phyloP scores from a whole-genome alignment of 768 basidiomycete species.

The Lactifluus echinatus region DNA sequence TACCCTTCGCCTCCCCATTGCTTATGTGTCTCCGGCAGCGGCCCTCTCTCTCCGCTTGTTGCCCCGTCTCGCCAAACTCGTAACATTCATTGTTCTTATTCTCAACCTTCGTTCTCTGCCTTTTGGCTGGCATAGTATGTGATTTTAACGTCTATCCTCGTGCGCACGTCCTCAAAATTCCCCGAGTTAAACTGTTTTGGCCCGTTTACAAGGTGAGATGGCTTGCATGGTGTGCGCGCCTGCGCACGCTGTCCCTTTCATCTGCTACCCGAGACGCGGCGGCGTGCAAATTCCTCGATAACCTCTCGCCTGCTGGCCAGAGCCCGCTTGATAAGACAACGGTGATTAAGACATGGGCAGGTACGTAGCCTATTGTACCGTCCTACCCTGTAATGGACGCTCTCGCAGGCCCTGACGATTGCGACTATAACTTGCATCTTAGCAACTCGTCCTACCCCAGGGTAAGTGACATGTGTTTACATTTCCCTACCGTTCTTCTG shows the following conservation, averaged over 20 bases:
- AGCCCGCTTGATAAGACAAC: conserved; percentile 22
- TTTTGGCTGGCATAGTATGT: conserved; percentile 20
- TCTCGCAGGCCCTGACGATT: conserved; percentile 56
- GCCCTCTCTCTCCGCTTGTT: conserved; percentile 1
- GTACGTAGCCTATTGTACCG: not conserved
- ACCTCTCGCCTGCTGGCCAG: conserved; percentile 19
- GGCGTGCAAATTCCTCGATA: conserved; percentile 5
- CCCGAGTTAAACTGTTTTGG: conserved; percentile 13
- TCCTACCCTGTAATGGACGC: no score
- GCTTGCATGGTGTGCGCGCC: not conserved
- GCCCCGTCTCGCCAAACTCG: conserved; percentile 4
- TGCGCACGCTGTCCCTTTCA: conserved; percentile 5
- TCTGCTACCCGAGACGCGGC: not conserved
- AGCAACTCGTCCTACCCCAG: conserved; percentile 80
- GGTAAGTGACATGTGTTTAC: conserved; percentile 28
- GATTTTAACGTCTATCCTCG: not conserved
- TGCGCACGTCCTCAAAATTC: not conserved
- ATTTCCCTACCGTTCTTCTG: not conserved
- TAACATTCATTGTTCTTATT: conserved; percentile 2
- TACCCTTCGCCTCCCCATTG: not conserved
- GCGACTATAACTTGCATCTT: conserved; percentile 65
- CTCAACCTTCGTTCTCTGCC: conserved; percentile 8
- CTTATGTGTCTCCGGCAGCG: not conserved
- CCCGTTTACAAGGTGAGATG: conserved; percentile 1
- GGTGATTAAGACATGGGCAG: conserved; percentile 21